Conservation (phyloP, 768 basidiomycete genomes). For the Russula ochroleuca region DNA sequence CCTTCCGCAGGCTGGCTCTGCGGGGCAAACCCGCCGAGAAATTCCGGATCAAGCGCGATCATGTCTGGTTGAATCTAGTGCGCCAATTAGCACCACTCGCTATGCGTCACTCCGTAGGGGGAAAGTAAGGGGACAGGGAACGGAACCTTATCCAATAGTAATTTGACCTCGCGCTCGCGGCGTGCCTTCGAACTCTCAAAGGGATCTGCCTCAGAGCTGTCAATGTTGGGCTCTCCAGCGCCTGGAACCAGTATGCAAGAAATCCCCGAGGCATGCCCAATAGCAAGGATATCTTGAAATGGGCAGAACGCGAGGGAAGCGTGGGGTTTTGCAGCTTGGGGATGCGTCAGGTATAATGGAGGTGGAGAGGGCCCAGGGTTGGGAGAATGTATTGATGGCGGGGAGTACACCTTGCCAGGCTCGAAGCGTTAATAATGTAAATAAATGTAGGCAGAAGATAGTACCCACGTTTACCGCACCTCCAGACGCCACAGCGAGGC, state of each 20-base stretch:
- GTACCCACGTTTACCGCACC: conserved; percentile 73
- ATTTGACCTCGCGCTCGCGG: conserved; percentile 87
- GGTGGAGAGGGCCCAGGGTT: conserved; percentile 50
- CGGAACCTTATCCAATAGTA: conserved; percentile 74
- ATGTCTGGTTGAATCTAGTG: conserved; percentile 83
- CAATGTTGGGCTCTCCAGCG: conserved; percentile 91
- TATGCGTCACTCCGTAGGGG: neutral
- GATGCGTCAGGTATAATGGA: conserved; percentile 86
- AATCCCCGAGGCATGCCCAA: conserved; percentile 75
- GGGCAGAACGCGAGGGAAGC: conserved; percentile 79
- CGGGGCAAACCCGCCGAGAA: conserved; percentile 65
- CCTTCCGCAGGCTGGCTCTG: conserved; percentile 55
- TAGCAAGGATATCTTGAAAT: conserved; percentile 77
- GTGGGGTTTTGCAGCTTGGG: conserved; percentile 75
- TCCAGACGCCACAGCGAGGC: conserved; percentile 75
- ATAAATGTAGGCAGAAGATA: neutral
- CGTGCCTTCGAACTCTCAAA: conserved; percentile 81
- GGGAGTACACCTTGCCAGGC: conserved; percentile 61
- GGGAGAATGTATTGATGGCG: conserved; percentile 57
- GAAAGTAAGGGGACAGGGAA: conserved; percentile 13
- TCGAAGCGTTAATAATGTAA: conserved; percentile 9
- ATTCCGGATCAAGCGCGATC: conserved; percentile 78
- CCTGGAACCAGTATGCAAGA: conserved; percentile 89
- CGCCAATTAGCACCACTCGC: neutral
- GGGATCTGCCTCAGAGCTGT: conserved; percentile 89